A percentile compares a stretch with the other conserved stretches of the same genome.
Evolutionary conservation across 163 green algal species (phyloP).

Genomic region (Scenedesmus sp.): DNA sequence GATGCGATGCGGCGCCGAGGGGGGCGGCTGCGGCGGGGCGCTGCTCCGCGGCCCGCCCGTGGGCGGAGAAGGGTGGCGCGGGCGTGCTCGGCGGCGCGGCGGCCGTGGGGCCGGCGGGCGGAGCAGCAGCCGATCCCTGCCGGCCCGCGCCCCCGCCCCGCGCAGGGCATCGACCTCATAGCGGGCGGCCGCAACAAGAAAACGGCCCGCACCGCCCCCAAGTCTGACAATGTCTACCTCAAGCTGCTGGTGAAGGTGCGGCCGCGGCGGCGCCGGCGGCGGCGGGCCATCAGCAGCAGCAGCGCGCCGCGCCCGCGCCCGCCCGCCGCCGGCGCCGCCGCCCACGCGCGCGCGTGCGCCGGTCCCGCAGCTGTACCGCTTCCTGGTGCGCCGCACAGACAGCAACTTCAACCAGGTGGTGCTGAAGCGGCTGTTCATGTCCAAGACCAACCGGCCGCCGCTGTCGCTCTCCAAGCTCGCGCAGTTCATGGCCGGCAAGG

Average conservation of each 20-base stretch:
- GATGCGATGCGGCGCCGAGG: too few relatives aligned
- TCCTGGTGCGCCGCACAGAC: conserved; percentile 95
- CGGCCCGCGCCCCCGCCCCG: too few relatives aligned
- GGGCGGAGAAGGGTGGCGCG: too few relatives aligned
- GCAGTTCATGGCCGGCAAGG: conserved; percentile 95
- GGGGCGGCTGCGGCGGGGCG: too few relatives aligned
- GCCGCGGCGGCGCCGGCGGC: background rate
- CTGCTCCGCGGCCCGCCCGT: too few relatives aligned
- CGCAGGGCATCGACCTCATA: conserved; percentile 98
- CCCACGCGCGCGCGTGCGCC: background rate
- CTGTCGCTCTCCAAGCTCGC: conserved; percentile 96
- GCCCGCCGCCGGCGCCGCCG: background rate
- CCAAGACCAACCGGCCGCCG: conserved; percentile 93
- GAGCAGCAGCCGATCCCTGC: too few relatives aligned
- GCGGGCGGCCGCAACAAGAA: conserved; percentile 97
- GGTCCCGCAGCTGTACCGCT: conserved; percentile 95
- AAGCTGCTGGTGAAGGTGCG: conserved; percentile 98
- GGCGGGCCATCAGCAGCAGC: background rate
- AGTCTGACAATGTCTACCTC: conserved; percentile 99
- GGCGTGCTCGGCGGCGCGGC: too few relatives aligned
- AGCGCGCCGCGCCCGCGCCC: background rate
- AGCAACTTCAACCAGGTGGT: conserved; percentile 98
- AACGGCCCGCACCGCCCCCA: conserved; percentile 88
- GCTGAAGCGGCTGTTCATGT: conserved; percentile 97
- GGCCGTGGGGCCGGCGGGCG: too few relatives aligned